Evolutionary conservation across 805 yeast species (phyloP).

Genomic region (Metschnikowia lochheadii): DNA sequence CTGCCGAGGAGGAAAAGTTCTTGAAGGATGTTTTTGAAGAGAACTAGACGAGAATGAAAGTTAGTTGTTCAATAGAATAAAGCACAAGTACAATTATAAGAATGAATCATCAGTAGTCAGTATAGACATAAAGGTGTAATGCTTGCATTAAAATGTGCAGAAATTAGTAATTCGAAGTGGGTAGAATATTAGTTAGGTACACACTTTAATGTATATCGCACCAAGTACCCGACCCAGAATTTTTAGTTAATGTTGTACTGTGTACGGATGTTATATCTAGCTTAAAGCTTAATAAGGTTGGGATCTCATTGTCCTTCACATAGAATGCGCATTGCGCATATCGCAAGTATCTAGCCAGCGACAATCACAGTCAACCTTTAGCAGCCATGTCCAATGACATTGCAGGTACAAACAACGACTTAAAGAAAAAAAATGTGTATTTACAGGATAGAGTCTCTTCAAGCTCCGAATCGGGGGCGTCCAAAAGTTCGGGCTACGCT

Average conservation of each 20-base stretch:
- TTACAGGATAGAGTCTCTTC: background rate
- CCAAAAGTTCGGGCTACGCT: background rate
- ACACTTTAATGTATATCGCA: too few relatives aligned
- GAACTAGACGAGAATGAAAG: slow-evolving; percentile 6
- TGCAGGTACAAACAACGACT: background rate
- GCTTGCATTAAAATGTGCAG: too few relatives aligned
- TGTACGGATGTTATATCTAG: background rate
- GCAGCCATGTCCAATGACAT: slow-evolving; percentile 1
- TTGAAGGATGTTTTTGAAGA: slow-evolving; percentile 53
- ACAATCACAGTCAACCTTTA: background rate
- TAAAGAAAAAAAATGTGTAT: background rate
- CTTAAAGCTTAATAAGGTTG: background rate
- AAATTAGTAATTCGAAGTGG: too few relatives aligned
- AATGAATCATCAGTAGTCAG: too few relatives aligned
- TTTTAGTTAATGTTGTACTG: background rate
- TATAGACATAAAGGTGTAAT: too few relatives aligned
- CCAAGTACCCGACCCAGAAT: too few relatives aligned
- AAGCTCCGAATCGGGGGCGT: background rate
- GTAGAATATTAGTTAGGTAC: too few relatives aligned
- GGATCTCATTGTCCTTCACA: background rate
- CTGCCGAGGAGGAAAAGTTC: slow-evolving; percentile 84
- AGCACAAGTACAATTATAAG: background rate
- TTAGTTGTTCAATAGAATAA: background rate
- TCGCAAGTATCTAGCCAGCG: background rate
- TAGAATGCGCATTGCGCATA: background rate